Conservation (phyloP, 2,329 filamentous ascomycete genomes). For the Blumeria hordei region DNA sequence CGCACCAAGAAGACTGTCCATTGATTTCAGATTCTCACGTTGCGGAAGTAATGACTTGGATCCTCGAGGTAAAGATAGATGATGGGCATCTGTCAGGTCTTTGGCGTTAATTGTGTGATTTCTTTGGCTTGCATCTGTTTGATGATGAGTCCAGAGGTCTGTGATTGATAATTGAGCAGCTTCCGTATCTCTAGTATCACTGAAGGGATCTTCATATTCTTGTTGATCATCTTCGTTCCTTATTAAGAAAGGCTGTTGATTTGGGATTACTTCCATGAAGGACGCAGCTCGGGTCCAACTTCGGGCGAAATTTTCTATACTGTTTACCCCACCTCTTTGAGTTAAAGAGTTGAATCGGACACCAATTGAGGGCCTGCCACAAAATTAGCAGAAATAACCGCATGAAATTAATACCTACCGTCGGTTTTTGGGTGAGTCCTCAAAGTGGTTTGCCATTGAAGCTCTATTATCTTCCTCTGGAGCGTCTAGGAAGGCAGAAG, state of each 20-base stretch:
- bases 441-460: background rate
- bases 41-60: slow-evolving; percentile 1
- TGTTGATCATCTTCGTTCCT: background rate
- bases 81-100: background rate
- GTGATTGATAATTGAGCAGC: background rate
- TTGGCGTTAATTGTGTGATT: background rate
- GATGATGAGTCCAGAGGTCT: background rate
- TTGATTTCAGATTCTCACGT: slow-evolving; percentile 9
- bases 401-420: too few species aligned
- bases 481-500: background rate
- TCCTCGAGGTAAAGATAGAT: slow-evolving; percentile 2
- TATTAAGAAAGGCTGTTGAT: slow-evolving; percentile 51
- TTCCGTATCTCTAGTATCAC: background rate
- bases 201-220: background rate
- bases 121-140: background rate
- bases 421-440: too few species aligned
- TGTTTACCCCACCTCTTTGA: slow-evolving; percentile 76
- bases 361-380: slow-evolving; percentile 30
- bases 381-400: background rate
- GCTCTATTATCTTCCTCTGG: background rate
- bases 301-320: slow-evolving; percentile 75
- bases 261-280: slow-evolving; percentile 70
- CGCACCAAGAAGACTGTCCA: slow-evolving; percentile 15
- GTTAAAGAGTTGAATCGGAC: slow-evolving; percentile 30
- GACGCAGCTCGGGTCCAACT: slow-evolving; percentile 80